Percentiles rank a stretch among this genome's conserved stretches.
phyloP scores from a whole-genome alignment of 352 stramenopile genomes.

The Phytophthora sp. region DNA sequence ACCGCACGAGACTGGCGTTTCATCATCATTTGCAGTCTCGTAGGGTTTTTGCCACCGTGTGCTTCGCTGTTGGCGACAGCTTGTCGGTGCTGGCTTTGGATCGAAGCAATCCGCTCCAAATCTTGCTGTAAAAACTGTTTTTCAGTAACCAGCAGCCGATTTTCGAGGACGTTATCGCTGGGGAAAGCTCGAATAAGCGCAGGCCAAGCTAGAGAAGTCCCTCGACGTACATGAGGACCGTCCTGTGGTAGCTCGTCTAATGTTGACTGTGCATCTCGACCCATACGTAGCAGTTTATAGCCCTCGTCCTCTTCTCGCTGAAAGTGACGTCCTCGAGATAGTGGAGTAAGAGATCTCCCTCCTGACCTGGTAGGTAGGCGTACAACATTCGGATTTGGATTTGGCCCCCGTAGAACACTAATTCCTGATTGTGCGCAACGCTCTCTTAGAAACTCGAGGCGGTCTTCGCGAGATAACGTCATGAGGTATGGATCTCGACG shows the following conservation, averaged over 20 bases:
- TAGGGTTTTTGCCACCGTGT: background rate
- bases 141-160: constrained; percentile 57
- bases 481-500: constrained; percentile 75
- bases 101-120: constrained; percentile 38
- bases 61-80: constrained; percentile 7
- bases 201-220: constrained; percentile 7
- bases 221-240: background rate
- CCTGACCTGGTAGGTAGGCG: constrained; percentile 17
- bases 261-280: constrained; percentile 23
- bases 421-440: constrained; percentile 59
- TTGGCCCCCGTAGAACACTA: constrained; percentile 61
- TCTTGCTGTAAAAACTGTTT: constrained; percentile 70
- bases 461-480: constrained; percentile 45
- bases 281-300: constrained; percentile 24
- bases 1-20: constrained; percentile 38
- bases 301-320: constrained; percentile 29
- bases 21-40: constrained; percentile 6
- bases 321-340: background rate
- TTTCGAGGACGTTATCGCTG: constrained; percentile 49
- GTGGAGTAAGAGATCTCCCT: background rate
- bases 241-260: constrained; percentile 3
- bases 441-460: constrained; percentile 49
- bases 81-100: constrained; percentile 32
- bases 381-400: constrained; percentile 33
- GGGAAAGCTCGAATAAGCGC: constrained; percentile 66